Evolutionary conservation across 495 filamentous ascomycete species (phyloP), one percentile per base, ranked within the genome.

Genomic region (Aspergillus baeticus): DNA sequence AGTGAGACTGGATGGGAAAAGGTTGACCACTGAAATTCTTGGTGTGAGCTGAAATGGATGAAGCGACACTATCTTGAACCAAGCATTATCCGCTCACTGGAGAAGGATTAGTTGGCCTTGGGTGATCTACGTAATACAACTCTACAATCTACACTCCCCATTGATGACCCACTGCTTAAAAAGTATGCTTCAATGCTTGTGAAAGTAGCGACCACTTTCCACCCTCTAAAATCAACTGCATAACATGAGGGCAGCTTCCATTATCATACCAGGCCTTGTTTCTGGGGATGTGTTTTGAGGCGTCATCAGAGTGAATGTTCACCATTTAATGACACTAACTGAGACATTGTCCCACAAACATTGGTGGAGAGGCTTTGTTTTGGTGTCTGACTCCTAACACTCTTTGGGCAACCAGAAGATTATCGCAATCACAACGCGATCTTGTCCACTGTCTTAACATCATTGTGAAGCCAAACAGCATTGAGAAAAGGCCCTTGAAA

Each of bases 1-100:
- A 69, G 68, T 43, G 73, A 76, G 60, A 71, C 63, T 35, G 67
- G 62, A 49, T 77, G 71, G 69, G 73, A 75, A 49, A 69, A 67
- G 20, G 63, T 73, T 50, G 54, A 57, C 46, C 45, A 20, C 15
- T 57, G 22, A 54, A 26, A 2, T 18, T 10, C 23, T 29, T 26
- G 11, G 26, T 42, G 34, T 42, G 10, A 23, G 18, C 26, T 18
- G 26, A n/a, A n/a, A n/a, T n/a, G 29, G 11, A 55, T 22, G 11
- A 38, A 41, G 21, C 10, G 23, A 36, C 26, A 55, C n/a, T 22
- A 10, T 55, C 29, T 46, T 39, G 26, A 50, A 26, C 2, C 23
- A 50, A 37, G 34, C 35, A 50, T 57, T 29, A 35, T 50, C 45
- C 50, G 38, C 54, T 57, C 54, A 20, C 13, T 50, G 49, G 23